Evolutionary conservation across 139 green algal genomes (phyloP), one percentile per base, ranked within the genome.

Genomic region (Mesotaenium endlicherianum): DNA sequence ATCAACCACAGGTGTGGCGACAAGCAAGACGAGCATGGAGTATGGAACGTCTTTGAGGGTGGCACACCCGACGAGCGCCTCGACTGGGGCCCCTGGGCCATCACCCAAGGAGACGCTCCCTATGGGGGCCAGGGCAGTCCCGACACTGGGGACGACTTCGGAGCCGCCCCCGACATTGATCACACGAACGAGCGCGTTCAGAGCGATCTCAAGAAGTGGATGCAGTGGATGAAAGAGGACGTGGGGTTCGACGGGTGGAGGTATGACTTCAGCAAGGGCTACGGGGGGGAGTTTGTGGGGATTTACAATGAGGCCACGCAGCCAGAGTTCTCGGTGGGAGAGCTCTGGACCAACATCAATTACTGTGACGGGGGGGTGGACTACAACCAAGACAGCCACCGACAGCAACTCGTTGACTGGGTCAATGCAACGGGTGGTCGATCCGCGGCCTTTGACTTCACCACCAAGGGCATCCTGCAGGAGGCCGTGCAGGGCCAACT

Each of bases 161-260:
- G 58, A 34, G 83, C 90, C 47, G 93, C 94, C 0, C 94, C 94
- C 82, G 92, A 98, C 88, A 83, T 98, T 38, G 95, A 98, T 88
- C 94, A 98, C 82, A 68, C 58, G n/a, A 97, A 97, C 77, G 60
- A 88, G 20, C 88, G 93, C n/a, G 87, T 98, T 49, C 89, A 58
- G 59, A 36, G n/a, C 40, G 75, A 82, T 8, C 75, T 82, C 26
- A 50, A 5, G n/a, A 40, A 77, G 8, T 82, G 75, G 75, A 82
- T 82, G 75, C 26, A 14, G 60, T 82, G 75, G 75, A 8, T 82
- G 14, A 75, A 77, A 16, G 20, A 80, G 5, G 11, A 82, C 20
- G n/a, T 82, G 30, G 75, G 75, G 26, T 82, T 82, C 39, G 78
- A 88, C 38, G 86, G 87, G 34, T 93, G 87, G 87, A 83, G 91